Base-by-base conservation (phyloP, 179 eudicot species). In the Sideroxylon spinosum region DNA sequence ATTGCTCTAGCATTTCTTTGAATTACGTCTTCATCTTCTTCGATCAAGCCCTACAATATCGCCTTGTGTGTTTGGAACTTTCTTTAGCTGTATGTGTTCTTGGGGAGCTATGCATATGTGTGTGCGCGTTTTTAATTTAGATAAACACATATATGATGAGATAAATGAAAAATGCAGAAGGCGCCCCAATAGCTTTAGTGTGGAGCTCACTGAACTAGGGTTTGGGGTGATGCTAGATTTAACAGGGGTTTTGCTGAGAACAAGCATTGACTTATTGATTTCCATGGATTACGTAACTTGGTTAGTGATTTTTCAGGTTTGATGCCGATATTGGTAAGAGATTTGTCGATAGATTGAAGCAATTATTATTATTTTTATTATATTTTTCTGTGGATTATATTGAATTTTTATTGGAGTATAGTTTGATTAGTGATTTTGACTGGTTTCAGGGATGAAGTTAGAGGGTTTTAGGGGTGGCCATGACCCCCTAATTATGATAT, bases 181-280 rank as follows among this genome's bases (percentile, higher is more conserved):
- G 44, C 8, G 3, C 11, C 25, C 11, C 64, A 60, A 4, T 55
- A 8, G 64, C 25, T n/a, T n/a, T 11, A 65, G 44, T 37, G n/a
- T 28, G 7, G 69, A 12, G 16, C 64, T 57, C 49, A 32, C 65
- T 32, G 52, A 57, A 57, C n/a, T 73, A 28, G 76, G 76, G 76
- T 73, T 56, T 53, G 44, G 5, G 3, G 44, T 3, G 25, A 50
- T 49, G 37, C 17, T 37, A 7, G 28, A 26, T 17, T 73, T n/a
- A 16, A 12, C 44, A 6, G 19, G 17, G 16, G 65, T 4, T 28
- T 55, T 29, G 65, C 7, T 19, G n/a, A 16, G 29, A 11, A 19
- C 7, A 12, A 48, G 6, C 26, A 69, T 69, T 0, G 9, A 46
- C 2, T 49, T 50, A 26, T 17, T 48, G 22, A 48, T 70, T 25